These are phyloP conservation scores for Canariomyces notabilis DNA, from an alignment of 2,329 filamentous ascomycete genomes.

Conservation along the genomic window DNA sequence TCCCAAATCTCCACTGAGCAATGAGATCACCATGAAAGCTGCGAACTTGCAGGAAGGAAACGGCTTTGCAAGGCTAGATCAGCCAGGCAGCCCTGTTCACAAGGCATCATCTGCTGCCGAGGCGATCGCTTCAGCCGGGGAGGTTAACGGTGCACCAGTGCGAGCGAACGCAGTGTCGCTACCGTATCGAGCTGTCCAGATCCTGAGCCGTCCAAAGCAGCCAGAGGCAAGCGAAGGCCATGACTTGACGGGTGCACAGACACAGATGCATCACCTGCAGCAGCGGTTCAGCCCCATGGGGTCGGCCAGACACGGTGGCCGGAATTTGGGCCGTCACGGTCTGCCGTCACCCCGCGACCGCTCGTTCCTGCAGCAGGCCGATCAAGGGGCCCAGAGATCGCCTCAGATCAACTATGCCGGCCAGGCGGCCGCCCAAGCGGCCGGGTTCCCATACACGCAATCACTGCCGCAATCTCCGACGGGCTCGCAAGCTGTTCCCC, in stretches of 20 bases:
- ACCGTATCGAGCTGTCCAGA: constrained; percentile 36
- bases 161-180: constrained; percentile 35
- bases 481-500: constrained; percentile 16
- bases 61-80: constrained; percentile 1
- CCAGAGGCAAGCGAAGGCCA: constrained; percentile 18
- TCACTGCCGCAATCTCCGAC: constrained; percentile 20
- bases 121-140: constrained; percentile 25
- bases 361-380: constrained; percentile 13
- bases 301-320: constrained; percentile 21
- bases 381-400: constrained; percentile 17
- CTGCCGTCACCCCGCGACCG: constrained; percentile 21
- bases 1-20: constrained; percentile 25
- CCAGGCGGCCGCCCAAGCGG: constrained; percentile 13
- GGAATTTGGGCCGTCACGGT: constrained; percentile 11
- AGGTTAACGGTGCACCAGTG: constrained; percentile 29
- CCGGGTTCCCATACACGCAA: constrained; percentile 19
- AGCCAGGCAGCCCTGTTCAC: constrained; percentile 8
- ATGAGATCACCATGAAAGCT: constrained; percentile 18
- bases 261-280: constrained; percentile 20
- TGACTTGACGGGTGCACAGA: constrained; percentile 11
- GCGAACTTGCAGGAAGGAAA: constrained; percentile 19
- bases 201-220: constrained; percentile 34
- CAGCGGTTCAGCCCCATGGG: constrained; percentile 18
- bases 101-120: constrained; percentile 25
- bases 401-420: constrained; percentile 14